A percentile compares a stretch with the other conserved stretches of the same genome.
phyloP scores from a whole-genome alignment of 1,284 basidiomycete genomes.

The Pseudozyma pruni region DNA sequence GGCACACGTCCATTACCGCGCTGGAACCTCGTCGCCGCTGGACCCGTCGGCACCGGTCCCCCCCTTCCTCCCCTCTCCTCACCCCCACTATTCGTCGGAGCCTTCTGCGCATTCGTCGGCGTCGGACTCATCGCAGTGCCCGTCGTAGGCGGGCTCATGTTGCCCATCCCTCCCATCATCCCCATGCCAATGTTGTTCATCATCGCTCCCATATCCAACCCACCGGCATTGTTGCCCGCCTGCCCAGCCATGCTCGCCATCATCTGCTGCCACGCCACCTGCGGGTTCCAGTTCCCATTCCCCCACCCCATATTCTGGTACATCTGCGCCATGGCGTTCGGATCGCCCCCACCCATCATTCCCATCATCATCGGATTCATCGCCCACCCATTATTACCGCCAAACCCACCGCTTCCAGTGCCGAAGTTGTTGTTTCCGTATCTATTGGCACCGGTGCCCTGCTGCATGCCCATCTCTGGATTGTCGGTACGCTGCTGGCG shows the following conservation, averaged over 20 bases:
- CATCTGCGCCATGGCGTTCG: constrained; percentile 72
- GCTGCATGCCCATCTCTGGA: constrained; percentile 19
- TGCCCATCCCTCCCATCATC: constrained; percentile 70
- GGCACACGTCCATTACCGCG: constrained; percentile 17
- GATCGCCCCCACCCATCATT: constrained; percentile 65
- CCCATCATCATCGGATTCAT: constrained; percentile 72
- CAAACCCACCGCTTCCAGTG: constrained; percentile 70
- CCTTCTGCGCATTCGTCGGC: constrained; percentile 28
- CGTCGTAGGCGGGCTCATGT: constrained; percentile 35
- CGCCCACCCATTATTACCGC: constrained; percentile 12
- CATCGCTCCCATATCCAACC: constrained; percentile 71
- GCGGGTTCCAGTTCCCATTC: constrained; percentile 61
- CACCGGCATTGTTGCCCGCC: constrained; percentile 45
- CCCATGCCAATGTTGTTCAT: constrained; percentile 69
- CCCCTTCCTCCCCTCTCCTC: constrained; percentile 9
- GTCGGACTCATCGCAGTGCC: constrained; percentile 47
- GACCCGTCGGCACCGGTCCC: not conserved
- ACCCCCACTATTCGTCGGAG: constrained; percentile 5
- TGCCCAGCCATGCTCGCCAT: constrained; percentile 50
- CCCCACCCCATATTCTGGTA: constrained; percentile 72
- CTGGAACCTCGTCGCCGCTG: constrained; percentile 9
- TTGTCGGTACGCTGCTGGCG: constrained; percentile 29
- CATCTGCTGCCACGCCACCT: constrained; percentile 66
- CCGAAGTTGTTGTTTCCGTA: constrained; percentile 16
- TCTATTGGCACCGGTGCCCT: constrained; percentile 10